A percentile compares a stretch with the other conserved stretches of the same genome.
phyloP scores from a whole-genome alignment of 441 rosid species.

The Corymbia calophylla region DNA sequence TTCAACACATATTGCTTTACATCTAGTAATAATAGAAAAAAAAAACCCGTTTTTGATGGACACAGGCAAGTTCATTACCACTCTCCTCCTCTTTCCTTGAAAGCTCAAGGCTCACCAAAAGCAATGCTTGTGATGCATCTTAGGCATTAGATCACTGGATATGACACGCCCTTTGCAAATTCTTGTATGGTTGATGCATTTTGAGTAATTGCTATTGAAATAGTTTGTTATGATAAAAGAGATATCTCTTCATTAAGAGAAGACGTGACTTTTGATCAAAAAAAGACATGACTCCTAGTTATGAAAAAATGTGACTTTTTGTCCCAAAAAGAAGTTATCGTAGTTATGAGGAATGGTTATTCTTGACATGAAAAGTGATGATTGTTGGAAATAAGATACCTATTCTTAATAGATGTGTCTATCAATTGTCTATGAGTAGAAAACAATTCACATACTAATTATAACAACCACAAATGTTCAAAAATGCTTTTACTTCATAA shows the following conservation, averaged over 20 bases:
- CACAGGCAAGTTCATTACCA: neutral
- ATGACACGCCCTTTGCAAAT: neutral
- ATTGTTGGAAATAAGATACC: no score
- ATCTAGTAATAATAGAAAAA: neutral
- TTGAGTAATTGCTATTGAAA: neutral
- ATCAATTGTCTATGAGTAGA: no score
- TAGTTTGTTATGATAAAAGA: no score
- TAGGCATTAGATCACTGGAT: neutral
- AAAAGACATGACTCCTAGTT: no score
- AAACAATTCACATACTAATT: neutral
- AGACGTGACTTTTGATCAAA: no score
- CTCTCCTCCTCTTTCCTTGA: neutral
- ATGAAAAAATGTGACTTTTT: no score
- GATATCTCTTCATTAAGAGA: no score
- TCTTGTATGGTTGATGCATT: neutral
- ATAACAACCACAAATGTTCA: neutral
- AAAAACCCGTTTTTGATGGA: neutral
- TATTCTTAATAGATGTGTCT: neutral
- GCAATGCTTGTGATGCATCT: neutral
- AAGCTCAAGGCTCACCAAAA: neutral
- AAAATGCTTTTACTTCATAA: neutral
- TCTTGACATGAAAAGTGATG: no score
- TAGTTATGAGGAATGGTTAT: no score
- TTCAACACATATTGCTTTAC: neutral
- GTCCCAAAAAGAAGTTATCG: no score